Percentiles rank a stretch among this genome's conserved stretches.
Evolutionary conservation across 768 basidiomycete genomes (phyloP).

Genomic region (Tephrocybe sp.): DNA sequence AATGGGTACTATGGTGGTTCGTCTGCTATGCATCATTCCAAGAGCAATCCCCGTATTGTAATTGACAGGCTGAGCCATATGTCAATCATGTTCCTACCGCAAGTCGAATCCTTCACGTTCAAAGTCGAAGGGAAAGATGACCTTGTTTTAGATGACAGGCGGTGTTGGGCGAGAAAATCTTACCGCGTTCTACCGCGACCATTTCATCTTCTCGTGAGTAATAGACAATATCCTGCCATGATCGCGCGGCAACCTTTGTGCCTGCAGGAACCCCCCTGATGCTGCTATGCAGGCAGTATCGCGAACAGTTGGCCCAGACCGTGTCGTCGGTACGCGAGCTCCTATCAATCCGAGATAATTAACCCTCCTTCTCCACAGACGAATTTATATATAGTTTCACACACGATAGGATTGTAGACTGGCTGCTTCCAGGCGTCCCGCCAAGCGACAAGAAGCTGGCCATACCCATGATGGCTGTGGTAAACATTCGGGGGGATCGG

Average conservation of each 20-base stretch:
- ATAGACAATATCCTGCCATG: too few relatives aligned
- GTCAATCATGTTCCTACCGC: conserved; percentile 60
- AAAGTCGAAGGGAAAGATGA: background rate
- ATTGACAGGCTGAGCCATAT: conserved; percentile 50
- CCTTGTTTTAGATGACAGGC: conserved; percentile 47
- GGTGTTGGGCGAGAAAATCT: conserved; percentile 51
- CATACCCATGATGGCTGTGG: conserved; percentile 57
- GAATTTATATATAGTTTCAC: conserved; percentile 51
- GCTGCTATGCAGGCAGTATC: conserved; percentile 43
- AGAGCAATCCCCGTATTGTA: background rate
- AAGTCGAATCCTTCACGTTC: background rate
- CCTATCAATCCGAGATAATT: background rate
- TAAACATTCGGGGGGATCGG: conserved; percentile 46
- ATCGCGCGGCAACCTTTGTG: background rate
- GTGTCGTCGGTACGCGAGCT: conserved; percentile 42
- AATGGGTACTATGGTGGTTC: conserved; percentile 57
- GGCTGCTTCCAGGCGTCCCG: conserved; percentile 54
- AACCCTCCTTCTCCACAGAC: conserved; percentile 28
- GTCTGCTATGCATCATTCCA: conserved; percentile 14
- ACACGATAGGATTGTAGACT: conserved; percentile 44
- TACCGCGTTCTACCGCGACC: conserved; percentile 55
- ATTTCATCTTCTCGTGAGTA: conserved; percentile 52
- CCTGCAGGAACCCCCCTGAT: conserved; percentile 46
- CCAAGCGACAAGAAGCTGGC: conserved; percentile 47
- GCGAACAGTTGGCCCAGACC: conserved; percentile 51